Evolutionary conservation across 352 stramenopile genomes (phyloP).

Genomic region (Phytophthora aleatoria): DNA sequence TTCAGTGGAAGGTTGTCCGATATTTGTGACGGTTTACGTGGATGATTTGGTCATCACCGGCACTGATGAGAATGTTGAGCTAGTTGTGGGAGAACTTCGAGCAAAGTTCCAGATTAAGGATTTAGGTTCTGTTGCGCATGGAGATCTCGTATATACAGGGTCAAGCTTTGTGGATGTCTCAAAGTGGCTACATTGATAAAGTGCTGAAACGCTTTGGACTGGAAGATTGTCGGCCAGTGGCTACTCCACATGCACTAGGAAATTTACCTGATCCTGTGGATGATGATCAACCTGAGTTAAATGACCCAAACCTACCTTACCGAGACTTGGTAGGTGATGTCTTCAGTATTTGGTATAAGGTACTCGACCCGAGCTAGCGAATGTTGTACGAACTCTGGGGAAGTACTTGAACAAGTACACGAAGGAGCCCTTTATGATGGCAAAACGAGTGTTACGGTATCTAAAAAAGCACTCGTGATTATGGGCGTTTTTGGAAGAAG

Average conservation of each 20-base stretch:
- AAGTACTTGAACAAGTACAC: slow-evolving; percentile 17
- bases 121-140: slow-evolving; percentile 11
- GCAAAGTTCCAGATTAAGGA: slow-evolving; percentile 16
- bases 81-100: slow-evolving; percentile 4
- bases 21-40: slow-evolving; percentile 11
- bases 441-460: slow-evolving; percentile 9
- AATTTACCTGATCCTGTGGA: not conserved
- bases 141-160: slow-evolving; percentile 2
- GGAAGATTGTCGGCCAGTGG: not conserved
- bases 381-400: slow-evolving; percentile 4
- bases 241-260: slow-evolving; percentile 12
- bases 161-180: slow-evolving; percentile 8
- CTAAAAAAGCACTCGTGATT: slow-evolving; percentile 1
- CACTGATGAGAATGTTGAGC: slow-evolving; percentile 7
- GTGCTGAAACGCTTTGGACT: slow-evolving; percentile 11
- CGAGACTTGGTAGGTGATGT: slow-evolving; percentile 1
- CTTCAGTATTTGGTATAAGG: slow-evolving; percentile 14
- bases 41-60: slow-evolving; percentile 8
- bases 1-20: no score
- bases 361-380: slow-evolving; percentile 6
- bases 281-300: slow-evolving; percentile 6
- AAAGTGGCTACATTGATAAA: slow-evolving; percentile 12
- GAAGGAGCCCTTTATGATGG: slow-evolving; percentile 12
- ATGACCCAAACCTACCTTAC: slow-evolving; percentile 7
- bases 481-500: slow-evolving; percentile 2